Evolutionary conservation across 139 green algal species (phyloP).

Genomic region (Spirogloea muscicola): DNA sequence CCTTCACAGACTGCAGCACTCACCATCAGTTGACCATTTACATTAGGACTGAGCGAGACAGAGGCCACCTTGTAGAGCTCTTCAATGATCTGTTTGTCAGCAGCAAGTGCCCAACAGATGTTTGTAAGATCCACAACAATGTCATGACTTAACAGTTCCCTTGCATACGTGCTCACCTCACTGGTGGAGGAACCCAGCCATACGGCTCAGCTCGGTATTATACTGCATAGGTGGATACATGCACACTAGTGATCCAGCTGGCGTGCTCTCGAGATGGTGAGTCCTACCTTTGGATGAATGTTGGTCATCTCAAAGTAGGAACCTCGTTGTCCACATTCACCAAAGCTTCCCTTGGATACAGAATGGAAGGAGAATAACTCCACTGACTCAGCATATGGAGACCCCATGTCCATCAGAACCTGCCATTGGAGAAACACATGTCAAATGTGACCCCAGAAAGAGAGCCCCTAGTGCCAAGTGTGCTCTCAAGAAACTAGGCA

Average conservation of each 20-base stretch:
- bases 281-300: constrained; percentile 58
- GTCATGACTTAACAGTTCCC: neutral
- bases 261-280: too few species aligned
- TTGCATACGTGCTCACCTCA: neutral
- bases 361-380: constrained; percentile 79
- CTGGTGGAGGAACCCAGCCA: neutral
- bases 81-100: constrained; percentile 46
- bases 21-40: constrained; percentile 78
- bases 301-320: constrained; percentile 87
- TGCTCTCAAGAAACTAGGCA: too few species aligned
- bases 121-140: neutral
- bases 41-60: constrained; percentile 90
- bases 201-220: neutral
- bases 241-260: neutral
- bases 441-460: too few species aligned
- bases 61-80: constrained; percentile 84
- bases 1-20: constrained; percentile 21
- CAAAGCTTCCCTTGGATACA: constrained; percentile 82
- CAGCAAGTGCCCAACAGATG: neutral
- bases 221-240: neutral
- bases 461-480: too few species aligned
- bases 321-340: constrained; percentile 82
- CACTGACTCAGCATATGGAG: constrained; percentile 19
- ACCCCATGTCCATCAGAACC: constrained; percentile 37
- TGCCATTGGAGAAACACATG: too few species aligned